Conservation (phyloP, 2,329 filamentous ascomycete species). For the Chrysoporthe austroafricana region DNA sequence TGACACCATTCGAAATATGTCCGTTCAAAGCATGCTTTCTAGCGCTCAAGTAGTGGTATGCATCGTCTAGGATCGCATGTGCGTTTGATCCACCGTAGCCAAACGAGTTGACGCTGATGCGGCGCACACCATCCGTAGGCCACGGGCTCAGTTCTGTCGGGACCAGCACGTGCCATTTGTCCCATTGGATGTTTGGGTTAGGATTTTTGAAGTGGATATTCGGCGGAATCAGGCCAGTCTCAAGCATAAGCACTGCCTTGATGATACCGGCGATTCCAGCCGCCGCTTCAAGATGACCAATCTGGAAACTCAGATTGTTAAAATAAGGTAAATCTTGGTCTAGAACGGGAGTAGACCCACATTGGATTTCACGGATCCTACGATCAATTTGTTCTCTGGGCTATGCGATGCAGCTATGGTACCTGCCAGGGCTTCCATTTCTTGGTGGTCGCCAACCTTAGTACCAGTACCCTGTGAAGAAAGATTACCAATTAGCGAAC, state of each 20-base stretch:
- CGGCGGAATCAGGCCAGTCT: constrained; percentile 44
- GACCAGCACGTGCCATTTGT: constrained; percentile 13
- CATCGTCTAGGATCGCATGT: constrained; percentile 7
- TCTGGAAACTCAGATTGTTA: background rate
- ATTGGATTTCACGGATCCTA: too few species aligned
- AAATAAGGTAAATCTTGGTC: too few species aligned
- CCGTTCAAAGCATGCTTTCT: too few species aligned
- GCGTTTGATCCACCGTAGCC: constrained; percentile 12
- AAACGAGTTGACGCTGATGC: constrained; percentile 8
- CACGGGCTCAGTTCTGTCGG: constrained; percentile 5
- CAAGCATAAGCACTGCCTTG: constrained; percentile 47
- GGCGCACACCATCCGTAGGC: constrained; percentile 1
- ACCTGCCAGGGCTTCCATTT: constrained; percentile 35
- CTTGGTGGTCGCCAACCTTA: constrained; percentile 41
- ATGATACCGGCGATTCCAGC: constrained; percentile 48
- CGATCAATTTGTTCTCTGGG: too few species aligned
- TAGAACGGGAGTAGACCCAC: too few species aligned
- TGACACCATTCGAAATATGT: too few species aligned
- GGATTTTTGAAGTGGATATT: constrained; percentile 41
- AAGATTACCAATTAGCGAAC: too few species aligned
- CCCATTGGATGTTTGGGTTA: constrained; percentile 4
- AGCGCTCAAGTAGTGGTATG: background rate
- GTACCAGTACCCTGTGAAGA: constrained; percentile 39
- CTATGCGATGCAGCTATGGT: too few species aligned
- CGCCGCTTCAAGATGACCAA: constrained; percentile 50